phyloP scores from a whole-genome alignment of 345 rosid species.

The Microthlaspi erraticum region DNA sequence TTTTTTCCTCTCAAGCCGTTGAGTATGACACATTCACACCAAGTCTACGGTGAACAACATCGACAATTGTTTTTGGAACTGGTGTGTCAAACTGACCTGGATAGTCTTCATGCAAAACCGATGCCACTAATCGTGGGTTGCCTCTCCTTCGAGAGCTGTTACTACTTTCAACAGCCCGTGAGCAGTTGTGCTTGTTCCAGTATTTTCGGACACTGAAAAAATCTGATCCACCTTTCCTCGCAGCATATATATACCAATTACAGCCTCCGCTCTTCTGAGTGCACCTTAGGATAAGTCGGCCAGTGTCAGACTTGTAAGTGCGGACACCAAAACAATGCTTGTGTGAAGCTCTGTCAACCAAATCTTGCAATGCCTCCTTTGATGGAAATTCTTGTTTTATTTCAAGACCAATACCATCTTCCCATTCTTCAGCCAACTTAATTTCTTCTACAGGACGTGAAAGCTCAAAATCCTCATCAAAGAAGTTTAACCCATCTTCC shows the following conservation, averaged over 20 bases:
- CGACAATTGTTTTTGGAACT: too few species aligned
- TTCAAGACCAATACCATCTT: not conserved
- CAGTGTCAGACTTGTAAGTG: not conserved
- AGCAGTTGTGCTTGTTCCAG: not conserved
- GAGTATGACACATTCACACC: too few species aligned
- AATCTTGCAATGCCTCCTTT: not conserved
- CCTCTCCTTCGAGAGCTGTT: not conserved
- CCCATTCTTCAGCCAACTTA: not conserved
- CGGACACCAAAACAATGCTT: not conserved
- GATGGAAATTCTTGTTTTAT: not conserved
- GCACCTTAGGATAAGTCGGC: not conserved
- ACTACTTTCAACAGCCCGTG: not conserved
- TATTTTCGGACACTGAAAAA: too few species aligned
- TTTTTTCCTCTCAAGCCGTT: too few species aligned
- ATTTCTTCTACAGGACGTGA: not conserved
- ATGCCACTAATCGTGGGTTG: not conserved
- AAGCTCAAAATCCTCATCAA: not conserved
- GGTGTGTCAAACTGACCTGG: not conserved
- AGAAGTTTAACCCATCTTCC: not conserved
- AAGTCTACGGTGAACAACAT: too few species aligned
- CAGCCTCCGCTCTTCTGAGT: not conserved
- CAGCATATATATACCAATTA: not conserved
- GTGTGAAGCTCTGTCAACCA: not conserved
- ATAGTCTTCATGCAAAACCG: not conserved
- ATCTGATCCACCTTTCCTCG: not conserved